Evolutionary conservation across 169 alveolate species (phyloP).

Genomic region (Amoebophrya sp.): DNA sequence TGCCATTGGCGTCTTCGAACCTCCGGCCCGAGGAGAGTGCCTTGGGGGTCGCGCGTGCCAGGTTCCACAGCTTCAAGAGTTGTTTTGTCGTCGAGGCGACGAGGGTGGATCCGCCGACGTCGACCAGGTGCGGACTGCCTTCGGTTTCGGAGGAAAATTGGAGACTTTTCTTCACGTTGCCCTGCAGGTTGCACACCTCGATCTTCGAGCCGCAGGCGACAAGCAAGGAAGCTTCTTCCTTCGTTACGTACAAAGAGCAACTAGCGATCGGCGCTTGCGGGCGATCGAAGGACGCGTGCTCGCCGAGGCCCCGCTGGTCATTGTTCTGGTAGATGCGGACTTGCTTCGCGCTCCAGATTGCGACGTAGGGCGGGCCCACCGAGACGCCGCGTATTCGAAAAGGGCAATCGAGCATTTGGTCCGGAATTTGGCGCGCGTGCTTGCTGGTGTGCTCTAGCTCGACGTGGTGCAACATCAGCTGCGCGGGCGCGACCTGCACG

Average conservation of each 20-base stretch:
- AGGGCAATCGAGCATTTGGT: neutral
- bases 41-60: neutral
- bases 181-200: slow-evolving; percentile 2
- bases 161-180: slow-evolving; percentile 21
- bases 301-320: neutral
- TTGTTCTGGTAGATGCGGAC: neutral
- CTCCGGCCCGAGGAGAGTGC: neutral
- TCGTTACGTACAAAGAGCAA: neutral
- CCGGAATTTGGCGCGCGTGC: neutral
- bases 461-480: neutral
- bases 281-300: neutral
- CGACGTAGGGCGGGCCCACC: neutral
- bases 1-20: neutral
- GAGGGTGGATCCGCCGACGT: neutral
- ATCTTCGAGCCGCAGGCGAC: neutral
- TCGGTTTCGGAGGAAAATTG: neutral
- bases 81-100: neutral
- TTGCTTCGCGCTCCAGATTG: neutral
- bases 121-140: neutral
- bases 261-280: too few species aligned
- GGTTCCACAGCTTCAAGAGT: neutral
- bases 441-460: too few species aligned
- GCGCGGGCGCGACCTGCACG: slow-evolving; percentile 1
- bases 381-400: neutral
- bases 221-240: neutral